Conservation (phyloP, 2,329 filamentous ascomycete genomes). For the Pseudogymnoascus sp. region DNA sequence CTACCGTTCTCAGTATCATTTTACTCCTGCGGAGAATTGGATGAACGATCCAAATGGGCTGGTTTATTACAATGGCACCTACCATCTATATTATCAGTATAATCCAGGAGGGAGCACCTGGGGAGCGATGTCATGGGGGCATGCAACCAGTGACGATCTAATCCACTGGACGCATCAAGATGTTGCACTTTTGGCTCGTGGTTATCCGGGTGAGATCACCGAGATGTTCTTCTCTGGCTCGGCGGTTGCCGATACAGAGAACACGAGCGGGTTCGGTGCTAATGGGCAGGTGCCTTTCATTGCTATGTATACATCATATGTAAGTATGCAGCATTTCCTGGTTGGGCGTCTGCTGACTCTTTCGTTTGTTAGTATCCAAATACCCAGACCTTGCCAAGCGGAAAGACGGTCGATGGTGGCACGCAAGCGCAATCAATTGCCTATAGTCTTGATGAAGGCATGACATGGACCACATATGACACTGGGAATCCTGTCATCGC, state of each 20-base stretch:
- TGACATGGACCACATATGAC: slow-evolving; percentile 47
- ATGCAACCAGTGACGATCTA: slow-evolving; percentile 51
- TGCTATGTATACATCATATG: slow-evolving; percentile 32
- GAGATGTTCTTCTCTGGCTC: slow-evolving; percentile 42
- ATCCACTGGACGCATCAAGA: slow-evolving; percentile 56
- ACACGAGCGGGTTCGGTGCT: slow-evolving; percentile 55
- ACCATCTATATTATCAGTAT: slow-evolving; percentile 59
- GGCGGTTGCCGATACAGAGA: slow-evolving; percentile 49
- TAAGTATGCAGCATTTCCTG: not conserved
- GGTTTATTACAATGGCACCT: slow-evolving; percentile 37
- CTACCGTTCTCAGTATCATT: slow-evolving; percentile 35
- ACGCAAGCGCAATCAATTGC: slow-evolving; percentile 13
- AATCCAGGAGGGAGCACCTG: slow-evolving; percentile 39
- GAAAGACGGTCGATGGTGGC: slow-evolving; percentile 33
- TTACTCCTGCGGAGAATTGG: slow-evolving; percentile 41
- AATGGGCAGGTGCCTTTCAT: slow-evolving; percentile 49
- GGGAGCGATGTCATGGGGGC: slow-evolving; percentile 57
- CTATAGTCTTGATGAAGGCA: slow-evolving; percentile 50
- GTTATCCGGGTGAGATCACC: slow-evolving; percentile 27
- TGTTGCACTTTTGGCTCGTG: slow-evolving; percentile 38
- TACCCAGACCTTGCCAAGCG: slow-evolving; percentile 19
- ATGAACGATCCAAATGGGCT: slow-evolving; percentile 59
- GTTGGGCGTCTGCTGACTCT: not conserved
- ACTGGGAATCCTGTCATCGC: slow-evolving; percentile 47
- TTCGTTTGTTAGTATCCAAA: not conserved